Conservation (phyloP, 2,329 filamentous ascomycete genomes). For the Pseudogymnoascus sp. region DNA sequence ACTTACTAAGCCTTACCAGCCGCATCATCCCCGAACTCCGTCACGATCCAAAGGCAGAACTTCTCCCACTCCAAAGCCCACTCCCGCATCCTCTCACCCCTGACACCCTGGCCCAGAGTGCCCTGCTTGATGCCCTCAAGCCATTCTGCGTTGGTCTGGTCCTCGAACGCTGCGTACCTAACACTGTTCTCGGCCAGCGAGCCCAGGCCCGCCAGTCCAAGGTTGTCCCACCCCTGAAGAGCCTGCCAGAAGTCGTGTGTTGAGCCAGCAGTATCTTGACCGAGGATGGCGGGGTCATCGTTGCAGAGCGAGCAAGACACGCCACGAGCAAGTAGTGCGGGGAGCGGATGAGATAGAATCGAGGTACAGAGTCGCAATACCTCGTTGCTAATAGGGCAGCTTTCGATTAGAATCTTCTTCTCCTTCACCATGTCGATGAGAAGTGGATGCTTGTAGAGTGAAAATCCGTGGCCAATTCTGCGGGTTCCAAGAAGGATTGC, state of each 20-base stretch:
- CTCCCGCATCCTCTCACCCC: conserved; percentile 64
- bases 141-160: conserved; percentile 66
- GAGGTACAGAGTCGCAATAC: conserved; percentile 70
- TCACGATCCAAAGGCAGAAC: conserved; percentile 84
- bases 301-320: conserved; percentile 80
- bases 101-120: conserved; percentile 59
- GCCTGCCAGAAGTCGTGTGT: conserved; percentile 94
- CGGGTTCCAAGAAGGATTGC: conserved; percentile 79
- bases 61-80: conserved; percentile 80
- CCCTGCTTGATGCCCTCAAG: conserved; percentile 63
- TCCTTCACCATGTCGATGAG: conserved; percentile 84
- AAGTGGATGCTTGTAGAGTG: conserved; percentile 83
- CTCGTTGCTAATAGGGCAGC: conserved; percentile 86
- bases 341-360: conserved; percentile 71
- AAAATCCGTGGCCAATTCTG: conserved; percentile 83
- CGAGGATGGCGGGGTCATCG: conserved; percentile 83
- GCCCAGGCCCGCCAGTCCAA: conserved; percentile 78
- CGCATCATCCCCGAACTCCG: conserved; percentile 53
- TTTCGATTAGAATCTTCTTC: conserved; percentile 79
- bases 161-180: conserved; percentile 81
- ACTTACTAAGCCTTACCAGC: not conserved
- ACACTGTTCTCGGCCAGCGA: conserved; percentile 89
- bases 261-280: conserved; percentile 72
- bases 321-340: conserved; percentile 74
- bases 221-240: conserved; percentile 82